Conservation (phyloP, 805 yeast genomes). For the Saturnispora dispora region DNA sequence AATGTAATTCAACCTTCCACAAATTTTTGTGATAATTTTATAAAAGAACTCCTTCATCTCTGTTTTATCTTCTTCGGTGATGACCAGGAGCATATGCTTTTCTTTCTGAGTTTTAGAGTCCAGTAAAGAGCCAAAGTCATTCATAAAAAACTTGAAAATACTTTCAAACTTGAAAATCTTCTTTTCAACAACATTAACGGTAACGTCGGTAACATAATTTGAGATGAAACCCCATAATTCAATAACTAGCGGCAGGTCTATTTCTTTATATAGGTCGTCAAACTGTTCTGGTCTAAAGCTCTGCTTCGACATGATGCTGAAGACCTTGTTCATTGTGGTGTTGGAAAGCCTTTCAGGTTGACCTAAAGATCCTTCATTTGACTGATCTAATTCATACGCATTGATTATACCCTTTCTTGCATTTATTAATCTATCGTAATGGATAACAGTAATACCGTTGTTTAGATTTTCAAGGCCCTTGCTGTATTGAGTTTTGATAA, state of each 20-base stretch:
- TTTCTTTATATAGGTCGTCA: slow-evolving; percentile 19
- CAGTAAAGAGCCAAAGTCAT: slow-evolving; percentile 26
- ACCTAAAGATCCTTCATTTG: background rate
- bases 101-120: slow-evolving; percentile 22
- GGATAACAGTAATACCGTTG: slow-evolving; percentile 33
- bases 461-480: slow-evolving; percentile 31
- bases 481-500: slow-evolving; percentile 46
- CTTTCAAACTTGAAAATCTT: slow-evolving; percentile 45
- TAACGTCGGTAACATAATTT: slow-evolving; percentile 30
- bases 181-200: slow-evolving; percentile 26
- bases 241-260: slow-evolving; percentile 45
- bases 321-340: slow-evolving; percentile 23
- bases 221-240: slow-evolving; percentile 52
- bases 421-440: slow-evolving; percentile 31
- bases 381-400: slow-evolving; percentile 20
- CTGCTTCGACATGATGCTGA: slow-evolving; percentile 13
- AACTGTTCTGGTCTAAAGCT: slow-evolving; percentile 23
- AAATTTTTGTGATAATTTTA: slow-evolving; percentile 21
- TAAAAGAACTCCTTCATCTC: slow-evolving; percentile 29
- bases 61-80: slow-evolving; percentile 36
- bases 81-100: slow-evolving; percentile 24
- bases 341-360: slow-evolving; percentile 17
- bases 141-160: slow-evolving; percentile 44
- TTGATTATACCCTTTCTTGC: slow-evolving; percentile 33
- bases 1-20: slow-evolving; percentile 21